Conservation (phyloP, 306 rosid genomes). For the Rosa chinensis region DNA sequence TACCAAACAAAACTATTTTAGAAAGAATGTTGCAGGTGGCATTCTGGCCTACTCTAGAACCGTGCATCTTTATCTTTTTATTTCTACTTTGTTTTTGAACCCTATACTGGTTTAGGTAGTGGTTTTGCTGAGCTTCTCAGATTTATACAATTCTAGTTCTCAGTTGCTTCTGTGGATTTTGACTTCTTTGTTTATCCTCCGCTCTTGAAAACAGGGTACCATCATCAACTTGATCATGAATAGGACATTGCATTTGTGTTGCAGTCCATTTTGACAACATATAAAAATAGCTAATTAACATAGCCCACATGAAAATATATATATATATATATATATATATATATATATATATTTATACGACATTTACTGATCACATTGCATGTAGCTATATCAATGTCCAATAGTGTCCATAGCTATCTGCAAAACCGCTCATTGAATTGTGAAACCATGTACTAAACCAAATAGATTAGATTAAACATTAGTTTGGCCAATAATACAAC, state of each 20-base stretch:
- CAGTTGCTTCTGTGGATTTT: background rate
- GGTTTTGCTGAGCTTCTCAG: background rate
- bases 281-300: background rate
- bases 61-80: too few relatives aligned
- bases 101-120: background rate
- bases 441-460: slow-evolving; percentile 7
- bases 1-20: background rate
- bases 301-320: too few relatives aligned
- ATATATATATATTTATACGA: background rate
- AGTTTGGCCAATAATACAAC: too few relatives aligned
- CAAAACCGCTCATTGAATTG: slow-evolving; percentile 6
- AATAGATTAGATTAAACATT: background rate
- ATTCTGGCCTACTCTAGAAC: too few relatives aligned
- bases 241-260: background rate
- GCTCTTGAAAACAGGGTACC: background rate
- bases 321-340: too few relatives aligned
- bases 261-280: background rate
- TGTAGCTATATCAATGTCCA: background rate
- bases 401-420: background rate
- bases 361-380: background rate
- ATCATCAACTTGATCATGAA: slow-evolving; percentile 1
- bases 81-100: too few relatives aligned
- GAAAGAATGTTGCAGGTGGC: background rate
- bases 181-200: background rate
- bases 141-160: background rate